Percentiles rank a stretch among this genome's conserved stretches.
phyloP scores from a whole-genome alignment of 257 asterid genomes.

The Petrea volubilis region DNA sequence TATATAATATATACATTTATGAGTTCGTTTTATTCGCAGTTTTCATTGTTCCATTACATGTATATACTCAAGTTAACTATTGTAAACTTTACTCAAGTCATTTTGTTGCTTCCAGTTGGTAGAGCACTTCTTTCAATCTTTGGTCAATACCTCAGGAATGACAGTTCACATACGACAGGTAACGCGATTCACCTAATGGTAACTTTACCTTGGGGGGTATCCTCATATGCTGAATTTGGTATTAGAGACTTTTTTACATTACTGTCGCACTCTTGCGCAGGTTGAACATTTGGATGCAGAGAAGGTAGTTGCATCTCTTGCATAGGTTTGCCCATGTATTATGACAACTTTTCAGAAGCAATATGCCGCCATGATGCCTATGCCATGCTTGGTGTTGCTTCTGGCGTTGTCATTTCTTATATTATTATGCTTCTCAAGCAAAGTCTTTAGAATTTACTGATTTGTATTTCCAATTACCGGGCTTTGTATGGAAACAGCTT shows the following conservation, averaged over 20 bases:
- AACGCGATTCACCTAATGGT: neutral
- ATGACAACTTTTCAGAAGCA: neutral
- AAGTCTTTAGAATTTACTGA: neutral
- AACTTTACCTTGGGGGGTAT: neutral
- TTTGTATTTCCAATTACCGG: slow-evolving; percentile 1
- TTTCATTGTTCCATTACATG: neutral
- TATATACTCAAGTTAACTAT: neutral
- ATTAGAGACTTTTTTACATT: neutral
- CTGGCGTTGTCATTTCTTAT: neutral
- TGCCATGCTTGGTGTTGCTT: too few relatives aligned
- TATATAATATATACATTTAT: slow-evolving; percentile 2
- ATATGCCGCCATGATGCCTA: neutral
- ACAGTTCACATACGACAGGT: slow-evolving; percentile 99
- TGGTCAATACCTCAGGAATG: slow-evolving; percentile 99
- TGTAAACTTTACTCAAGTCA: slow-evolving; percentile 6
- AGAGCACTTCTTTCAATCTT: slow-evolving; percentile 98
- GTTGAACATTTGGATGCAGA: neutral
- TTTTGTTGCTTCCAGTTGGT: slow-evolving; percentile 66
- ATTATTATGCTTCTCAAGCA: neutral
- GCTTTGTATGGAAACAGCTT: slow-evolving; percentile 52
- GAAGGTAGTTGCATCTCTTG: neutral
- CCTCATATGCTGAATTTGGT: neutral
- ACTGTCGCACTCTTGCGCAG: neutral
- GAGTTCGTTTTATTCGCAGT: neutral
- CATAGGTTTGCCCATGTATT: neutral